Percentiles rank a stretch among this genome's conserved stretches.
phyloP scores from a whole-genome alignment of 2,329 filamentous ascomycete genomes.

The Falciphora oryzae region DNA sequence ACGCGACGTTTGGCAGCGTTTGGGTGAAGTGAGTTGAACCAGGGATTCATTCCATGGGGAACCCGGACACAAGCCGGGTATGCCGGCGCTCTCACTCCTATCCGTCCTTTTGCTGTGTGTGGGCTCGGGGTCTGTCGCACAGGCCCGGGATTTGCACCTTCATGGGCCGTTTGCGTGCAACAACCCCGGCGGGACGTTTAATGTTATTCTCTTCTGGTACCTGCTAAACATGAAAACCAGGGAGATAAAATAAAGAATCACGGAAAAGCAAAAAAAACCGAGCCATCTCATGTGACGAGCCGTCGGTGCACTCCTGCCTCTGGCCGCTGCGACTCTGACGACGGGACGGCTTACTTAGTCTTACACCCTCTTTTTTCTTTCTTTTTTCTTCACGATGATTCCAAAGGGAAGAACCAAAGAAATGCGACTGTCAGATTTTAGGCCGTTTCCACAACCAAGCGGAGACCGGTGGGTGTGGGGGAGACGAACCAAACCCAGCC shows the following conservation, averaged over 20 bases:
- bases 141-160: neutral
- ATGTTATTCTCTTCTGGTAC: neutral
- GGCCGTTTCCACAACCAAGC: neutral
- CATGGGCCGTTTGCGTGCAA: neutral
- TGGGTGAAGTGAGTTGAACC: no score
- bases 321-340: neutral
- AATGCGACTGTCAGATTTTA: neutral
- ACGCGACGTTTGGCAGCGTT: no score
- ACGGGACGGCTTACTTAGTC: neutral
- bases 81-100: no score
- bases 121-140: no score
- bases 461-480: neutral
- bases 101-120: no score
- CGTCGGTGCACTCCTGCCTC: neutral
- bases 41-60: no score
- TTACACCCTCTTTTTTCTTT: neutral
- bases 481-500: neutral
- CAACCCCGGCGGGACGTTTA: neutral
- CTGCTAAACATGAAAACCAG: no score
- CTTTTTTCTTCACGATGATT: no score
- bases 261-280: neutral
- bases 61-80: no score
- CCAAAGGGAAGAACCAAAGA: neutral
- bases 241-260: no score
- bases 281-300: slow-evolving; percentile 1